Conservation (phyloP, 352 stramenopile genomes). For the Phytophthora pistaciae region DNA sequence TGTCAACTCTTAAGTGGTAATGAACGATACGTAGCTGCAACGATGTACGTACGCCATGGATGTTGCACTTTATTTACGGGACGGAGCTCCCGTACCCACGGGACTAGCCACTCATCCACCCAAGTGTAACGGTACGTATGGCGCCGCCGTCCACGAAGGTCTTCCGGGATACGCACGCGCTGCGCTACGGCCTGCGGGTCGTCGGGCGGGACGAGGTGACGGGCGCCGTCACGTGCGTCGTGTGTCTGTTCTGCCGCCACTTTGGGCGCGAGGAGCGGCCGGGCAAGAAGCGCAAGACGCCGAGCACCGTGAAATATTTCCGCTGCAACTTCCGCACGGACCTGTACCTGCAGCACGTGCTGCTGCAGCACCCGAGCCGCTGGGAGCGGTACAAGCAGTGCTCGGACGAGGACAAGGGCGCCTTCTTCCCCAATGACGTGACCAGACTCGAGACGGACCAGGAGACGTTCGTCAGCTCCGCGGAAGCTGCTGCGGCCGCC, state of each 20-base stretch:
- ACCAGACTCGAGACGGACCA: constrained; percentile 11
- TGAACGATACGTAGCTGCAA: neutral
- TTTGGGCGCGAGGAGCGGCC: constrained; percentile 54
- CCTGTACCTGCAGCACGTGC: constrained; percentile 61
- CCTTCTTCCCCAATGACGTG: constrained; percentile 46
- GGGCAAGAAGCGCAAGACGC: constrained; percentile 51
- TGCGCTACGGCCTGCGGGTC: constrained; percentile 50
- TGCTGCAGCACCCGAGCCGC: constrained; percentile 49
- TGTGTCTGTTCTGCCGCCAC: constrained; percentile 67
- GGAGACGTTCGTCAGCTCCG: constrained; percentile 2
- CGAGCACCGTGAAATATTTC: constrained; percentile 66
- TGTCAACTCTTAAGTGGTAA: neutral
- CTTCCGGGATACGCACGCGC: constrained; percentile 44
- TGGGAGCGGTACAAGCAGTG: constrained; percentile 46
- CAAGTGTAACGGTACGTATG: neutral
- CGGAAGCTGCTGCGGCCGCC: constrained; percentile 11
- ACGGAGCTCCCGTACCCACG: neutral
- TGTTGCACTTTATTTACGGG: neutral
- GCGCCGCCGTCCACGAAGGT: neutral
- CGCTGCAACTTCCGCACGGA: constrained; percentile 55
- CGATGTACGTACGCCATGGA: neutral
- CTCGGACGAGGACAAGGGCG: constrained; percentile 39
- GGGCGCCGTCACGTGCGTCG: constrained; percentile 37
- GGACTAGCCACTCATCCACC: neutral
- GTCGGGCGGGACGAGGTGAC: constrained; percentile 39